A percentile compares a stretch with the other conserved stretches of the same genome.
Evolutionary conservation across 2,329 filamentous ascomycete genomes (phyloP).

Genomic region (Dissoconium aciculare): DNA sequence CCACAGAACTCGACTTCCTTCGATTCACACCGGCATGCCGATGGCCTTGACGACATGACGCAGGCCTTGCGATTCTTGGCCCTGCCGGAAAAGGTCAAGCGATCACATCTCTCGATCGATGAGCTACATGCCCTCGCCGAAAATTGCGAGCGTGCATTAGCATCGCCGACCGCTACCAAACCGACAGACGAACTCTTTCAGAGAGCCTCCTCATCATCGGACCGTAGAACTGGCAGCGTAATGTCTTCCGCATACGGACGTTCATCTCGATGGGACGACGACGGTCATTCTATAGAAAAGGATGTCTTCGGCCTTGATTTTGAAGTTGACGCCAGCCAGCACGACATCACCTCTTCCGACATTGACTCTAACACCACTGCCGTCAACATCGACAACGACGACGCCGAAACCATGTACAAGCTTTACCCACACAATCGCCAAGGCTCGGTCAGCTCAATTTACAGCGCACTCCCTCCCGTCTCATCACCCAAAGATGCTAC

Average conservation of each 20-base stretch:
- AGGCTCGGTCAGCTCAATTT: slow-evolving; percentile 7
- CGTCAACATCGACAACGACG: neutral
- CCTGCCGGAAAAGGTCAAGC: slow-evolving; percentile 57
- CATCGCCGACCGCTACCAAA: slow-evolving; percentile 5
- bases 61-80: slow-evolving; percentile 45
- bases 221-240: neutral
- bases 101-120: slow-evolving; percentile 54
- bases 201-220: neutral
- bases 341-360: neutral
- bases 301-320: slow-evolving; percentile 11
- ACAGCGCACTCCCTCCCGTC: slow-evolving; percentile 6
- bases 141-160: slow-evolving; percentile 32
- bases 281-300: slow-evolving; percentile 10
- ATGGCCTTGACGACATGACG: slow-evolving; percentile 16
- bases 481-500: slow-evolving; percentile 2
- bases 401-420: neutral
- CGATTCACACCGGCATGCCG: slow-evolving; percentile 14
- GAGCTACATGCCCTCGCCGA: slow-evolving; percentile 50
- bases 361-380: neutral
- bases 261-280: slow-evolving; percentile 2
- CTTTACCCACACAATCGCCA: slow-evolving; percentile 6
- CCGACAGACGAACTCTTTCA: slow-evolving; percentile 1
- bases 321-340: neutral
- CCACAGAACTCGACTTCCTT: slow-evolving; percentile 6
- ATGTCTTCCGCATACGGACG: neutral